phyloP scores from a whole-genome alignment of 1,284 basidiomycete genomes.

The Ceratobasidium papillatum region DNA sequence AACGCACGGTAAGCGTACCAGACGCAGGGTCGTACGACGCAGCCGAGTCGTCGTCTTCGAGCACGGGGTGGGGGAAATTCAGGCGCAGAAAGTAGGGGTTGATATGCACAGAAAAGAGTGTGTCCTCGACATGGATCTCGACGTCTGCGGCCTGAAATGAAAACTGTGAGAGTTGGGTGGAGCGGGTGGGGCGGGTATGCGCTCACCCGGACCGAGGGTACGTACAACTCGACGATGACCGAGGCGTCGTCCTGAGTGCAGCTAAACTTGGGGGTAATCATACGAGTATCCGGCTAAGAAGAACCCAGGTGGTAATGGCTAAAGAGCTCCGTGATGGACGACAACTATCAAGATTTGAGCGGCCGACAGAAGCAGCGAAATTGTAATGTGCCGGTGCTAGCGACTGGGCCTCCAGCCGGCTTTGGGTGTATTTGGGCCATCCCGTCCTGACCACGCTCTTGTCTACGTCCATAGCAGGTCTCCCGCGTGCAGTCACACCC shows the following conservation, averaged over 20 bases:
- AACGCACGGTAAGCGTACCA: slow-evolving; percentile 72
- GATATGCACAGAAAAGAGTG: slow-evolving; percentile 74
- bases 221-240: slow-evolving; percentile 71
- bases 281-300: slow-evolving; percentile 47
- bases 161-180: slow-evolving; percentile 25
- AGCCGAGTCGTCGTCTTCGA: slow-evolving; percentile 75
- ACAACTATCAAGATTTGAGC: background rate
- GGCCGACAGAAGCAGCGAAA: background rate
- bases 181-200: slow-evolving; percentile 35
- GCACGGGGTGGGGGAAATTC: slow-evolving; percentile 60
- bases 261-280: slow-evolving; percentile 83
- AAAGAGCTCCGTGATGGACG: background rate
- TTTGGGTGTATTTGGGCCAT: slow-evolving; percentile 27
- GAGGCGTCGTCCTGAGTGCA: slow-evolving; percentile 72
- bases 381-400: background rate
- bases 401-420: background rate
- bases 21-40: slow-evolving; percentile 76
- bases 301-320: background rate
- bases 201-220: slow-evolving; percentile 78
- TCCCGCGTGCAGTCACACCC: background rate
- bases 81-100: slow-evolving; percentile 83
- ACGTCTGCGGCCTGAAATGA: slow-evolving; percentile 73
- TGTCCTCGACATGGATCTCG: slow-evolving; percentile 77
- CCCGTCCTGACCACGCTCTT: slow-evolving; percentile 6
- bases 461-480: background rate